phyloP scores from a whole-genome alignment of 2,329 filamentous ascomycete genomes.

The Aspergillus sp. region DNA sequence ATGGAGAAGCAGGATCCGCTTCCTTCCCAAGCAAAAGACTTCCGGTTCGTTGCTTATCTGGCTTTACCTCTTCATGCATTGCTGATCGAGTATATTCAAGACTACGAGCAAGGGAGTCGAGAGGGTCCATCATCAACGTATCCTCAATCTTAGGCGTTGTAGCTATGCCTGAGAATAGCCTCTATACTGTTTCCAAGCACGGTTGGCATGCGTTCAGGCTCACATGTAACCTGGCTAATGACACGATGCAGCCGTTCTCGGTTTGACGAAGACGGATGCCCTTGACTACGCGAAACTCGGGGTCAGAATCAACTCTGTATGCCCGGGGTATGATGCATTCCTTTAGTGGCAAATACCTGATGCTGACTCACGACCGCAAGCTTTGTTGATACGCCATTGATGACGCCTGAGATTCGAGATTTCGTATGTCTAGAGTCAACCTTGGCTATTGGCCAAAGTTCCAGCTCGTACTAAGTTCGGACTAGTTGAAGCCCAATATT shows the following conservation, averaged over 20 bases:
- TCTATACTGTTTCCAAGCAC: constrained; percentile 41
- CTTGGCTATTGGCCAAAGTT: too few relatives aligned
- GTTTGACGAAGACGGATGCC: background rate
- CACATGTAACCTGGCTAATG: too few relatives aligned
- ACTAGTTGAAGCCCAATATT: constrained; percentile 36
- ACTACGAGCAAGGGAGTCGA: too few relatives aligned
- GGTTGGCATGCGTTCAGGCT: constrained; percentile 6
- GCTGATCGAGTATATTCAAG: background rate
- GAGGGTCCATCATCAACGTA: constrained; percentile 13
- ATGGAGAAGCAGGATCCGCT: constrained; percentile 19
- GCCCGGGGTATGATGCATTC: constrained; percentile 48
- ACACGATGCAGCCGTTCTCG: background rate
- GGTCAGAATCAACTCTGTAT: constrained; percentile 66
- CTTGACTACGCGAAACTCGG: constrained; percentile 53
- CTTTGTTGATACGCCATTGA: too few relatives aligned
- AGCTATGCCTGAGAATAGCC: background rate
- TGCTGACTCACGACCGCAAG: too few relatives aligned
- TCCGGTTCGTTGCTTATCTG: too few relatives aligned
- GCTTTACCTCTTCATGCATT: too few relatives aligned
- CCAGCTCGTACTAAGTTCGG: too few relatives aligned
- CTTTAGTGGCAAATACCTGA: too few relatives aligned
- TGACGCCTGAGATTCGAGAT: too few relatives aligned
- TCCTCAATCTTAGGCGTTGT: constrained; percentile 14
- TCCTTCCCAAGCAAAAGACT: too few relatives aligned
- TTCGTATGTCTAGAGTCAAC: too few relatives aligned